Evolutionary conservation across 306 rosid genomes (phyloP).

Genomic region (Benincasa hispida): DNA sequence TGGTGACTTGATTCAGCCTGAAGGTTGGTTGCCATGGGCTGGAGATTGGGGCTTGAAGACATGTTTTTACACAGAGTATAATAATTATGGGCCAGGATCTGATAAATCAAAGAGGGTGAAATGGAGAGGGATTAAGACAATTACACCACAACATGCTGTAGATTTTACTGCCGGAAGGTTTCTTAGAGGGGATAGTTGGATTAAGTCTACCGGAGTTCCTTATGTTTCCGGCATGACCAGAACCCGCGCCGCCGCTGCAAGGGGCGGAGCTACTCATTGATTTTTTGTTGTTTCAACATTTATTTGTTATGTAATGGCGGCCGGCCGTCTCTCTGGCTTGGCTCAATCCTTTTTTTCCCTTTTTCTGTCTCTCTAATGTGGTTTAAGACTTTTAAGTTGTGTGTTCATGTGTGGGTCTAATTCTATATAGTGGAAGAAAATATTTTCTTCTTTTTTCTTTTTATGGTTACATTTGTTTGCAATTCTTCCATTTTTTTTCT

Average conservation of each 20-base stretch:
- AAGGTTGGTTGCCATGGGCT: slow-evolving; percentile 68
- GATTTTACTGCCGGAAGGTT: slow-evolving; percentile 21
- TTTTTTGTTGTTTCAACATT: not conserved
- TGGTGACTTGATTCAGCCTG: slow-evolving; percentile 48
- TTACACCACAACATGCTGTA: slow-evolving; percentile 10
- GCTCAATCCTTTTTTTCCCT: not conserved
- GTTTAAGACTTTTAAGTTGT: not conserved
- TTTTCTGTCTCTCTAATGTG: not conserved
- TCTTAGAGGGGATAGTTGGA: slow-evolving; percentile 40
- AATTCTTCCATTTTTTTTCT: not conserved
- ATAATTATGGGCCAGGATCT: slow-evolving; percentile 53
- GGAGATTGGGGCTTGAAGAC: slow-evolving; percentile 26
- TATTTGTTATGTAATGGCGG: not conserved
- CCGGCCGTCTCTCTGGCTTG: not conserved
- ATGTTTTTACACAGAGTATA: slow-evolving; percentile 37
- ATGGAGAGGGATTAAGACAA: slow-evolving; percentile 49
- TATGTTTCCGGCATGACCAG: slow-evolving; percentile 17
- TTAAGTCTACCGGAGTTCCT: slow-evolving; percentile 36
- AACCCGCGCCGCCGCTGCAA: not conserved
- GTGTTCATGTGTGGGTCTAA: not conserved
- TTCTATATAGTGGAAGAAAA: not conserved
- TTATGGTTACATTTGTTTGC: not conserved
- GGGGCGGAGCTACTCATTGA: not conserved
- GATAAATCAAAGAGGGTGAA: slow-evolving; percentile 26
- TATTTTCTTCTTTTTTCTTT: not conserved